Conservation (phyloP, 495 filamentous ascomycete genomes). For the Rostrohypoxylon terebratum region DNA sequence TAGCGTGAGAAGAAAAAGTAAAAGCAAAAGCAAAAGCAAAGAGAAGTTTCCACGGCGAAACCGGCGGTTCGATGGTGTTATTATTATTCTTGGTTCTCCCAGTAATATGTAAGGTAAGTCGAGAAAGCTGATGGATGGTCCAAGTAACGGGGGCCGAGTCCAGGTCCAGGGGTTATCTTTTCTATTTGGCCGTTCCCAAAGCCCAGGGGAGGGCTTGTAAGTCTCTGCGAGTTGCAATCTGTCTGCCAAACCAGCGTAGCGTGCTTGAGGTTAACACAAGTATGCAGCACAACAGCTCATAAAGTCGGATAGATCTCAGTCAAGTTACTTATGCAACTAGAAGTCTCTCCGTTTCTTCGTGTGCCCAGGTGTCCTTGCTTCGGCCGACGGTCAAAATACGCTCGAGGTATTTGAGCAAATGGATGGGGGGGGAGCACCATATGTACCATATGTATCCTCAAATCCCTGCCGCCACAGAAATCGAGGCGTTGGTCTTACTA, state of each 20-base stretch:
- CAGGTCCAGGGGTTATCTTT: conserved; percentile 30
- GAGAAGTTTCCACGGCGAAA: conserved; percentile 40
- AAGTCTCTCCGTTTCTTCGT: conserved; percentile 25
- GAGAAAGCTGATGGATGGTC: conserved; percentile 45
- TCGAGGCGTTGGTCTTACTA: conserved; percentile 43
- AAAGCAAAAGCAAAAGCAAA: conserved; percentile 16
- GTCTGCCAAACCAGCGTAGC: conserved; percentile 28
- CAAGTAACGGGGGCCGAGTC: conserved; percentile 37
- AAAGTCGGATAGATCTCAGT: conserved; percentile 24
- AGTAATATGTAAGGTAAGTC: conserved; percentile 17
- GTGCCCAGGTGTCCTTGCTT: conserved; percentile 40
- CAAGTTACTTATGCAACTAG: conserved; percentile 30
- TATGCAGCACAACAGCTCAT: conserved; percentile 36
- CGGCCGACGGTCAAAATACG: conserved; percentile 26
- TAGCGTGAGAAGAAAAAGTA: conserved; percentile 18
- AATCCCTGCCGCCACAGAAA: conserved; percentile 25
- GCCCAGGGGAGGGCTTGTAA: conserved; percentile 15
- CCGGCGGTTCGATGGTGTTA: conserved; percentile 43
- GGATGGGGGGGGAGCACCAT: conserved; percentile 18
- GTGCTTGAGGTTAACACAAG: conserved; percentile 42
- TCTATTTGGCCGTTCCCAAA: conserved; percentile 41
- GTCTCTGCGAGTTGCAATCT: conserved; percentile 9
- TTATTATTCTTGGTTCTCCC: conserved; percentile 35
- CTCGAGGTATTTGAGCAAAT: conserved; percentile 32
- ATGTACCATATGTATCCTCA: conserved; percentile 47